Conservation (phyloP, 352 stramenopile species). For the Phytopythium aichiense region DNA sequence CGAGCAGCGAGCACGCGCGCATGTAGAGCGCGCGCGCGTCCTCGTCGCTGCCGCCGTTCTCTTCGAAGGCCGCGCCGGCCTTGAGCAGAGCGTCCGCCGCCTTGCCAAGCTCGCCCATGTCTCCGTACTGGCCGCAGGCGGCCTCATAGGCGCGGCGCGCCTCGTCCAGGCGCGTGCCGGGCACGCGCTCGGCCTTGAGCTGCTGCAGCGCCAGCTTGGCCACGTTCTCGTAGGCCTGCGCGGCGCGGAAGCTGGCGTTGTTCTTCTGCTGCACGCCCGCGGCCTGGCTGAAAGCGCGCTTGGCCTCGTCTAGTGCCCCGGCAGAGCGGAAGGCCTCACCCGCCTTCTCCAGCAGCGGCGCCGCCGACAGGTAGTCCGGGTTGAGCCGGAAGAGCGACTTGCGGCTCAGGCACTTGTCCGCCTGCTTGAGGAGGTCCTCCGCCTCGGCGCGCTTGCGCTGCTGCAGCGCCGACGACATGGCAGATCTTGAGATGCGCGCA, state of each 20-base stretch:
- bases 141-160: slow-evolving; percentile 56
- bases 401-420: slow-evolving; percentile 50
- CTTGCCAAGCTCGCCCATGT: slow-evolving; percentile 84
- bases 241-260: slow-evolving; percentile 65
- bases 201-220: slow-evolving; percentile 70
- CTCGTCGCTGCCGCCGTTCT: slow-evolving; percentile 24
- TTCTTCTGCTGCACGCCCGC: slow-evolving; percentile 70
- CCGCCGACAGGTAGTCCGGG: slow-evolving; percentile 67
- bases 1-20: slow-evolving; percentile 65
- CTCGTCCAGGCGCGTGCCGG: slow-evolving; percentile 33
- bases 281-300: slow-evolving; percentile 49
- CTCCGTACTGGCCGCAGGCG: slow-evolving; percentile 60
- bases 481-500: background rate
- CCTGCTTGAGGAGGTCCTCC: slow-evolving; percentile 40
- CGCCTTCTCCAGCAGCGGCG: slow-evolving; percentile 68
- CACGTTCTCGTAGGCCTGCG: slow-evolving; percentile 72
- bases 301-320: slow-evolving; percentile 57
- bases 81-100: slow-evolving; percentile 75
- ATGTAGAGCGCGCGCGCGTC: slow-evolving; percentile 60
- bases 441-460: slow-evolving; percentile 50
- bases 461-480: slow-evolving; percentile 35
- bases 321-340: slow-evolving; percentile 65
- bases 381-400: slow-evolving; percentile 64
- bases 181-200: slow-evolving; percentile 48
- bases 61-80: slow-evolving; percentile 44